Base-by-base conservation (phyloP, 495 filamentous ascomycete genomes). In the Choiromyces venosus region DNA sequence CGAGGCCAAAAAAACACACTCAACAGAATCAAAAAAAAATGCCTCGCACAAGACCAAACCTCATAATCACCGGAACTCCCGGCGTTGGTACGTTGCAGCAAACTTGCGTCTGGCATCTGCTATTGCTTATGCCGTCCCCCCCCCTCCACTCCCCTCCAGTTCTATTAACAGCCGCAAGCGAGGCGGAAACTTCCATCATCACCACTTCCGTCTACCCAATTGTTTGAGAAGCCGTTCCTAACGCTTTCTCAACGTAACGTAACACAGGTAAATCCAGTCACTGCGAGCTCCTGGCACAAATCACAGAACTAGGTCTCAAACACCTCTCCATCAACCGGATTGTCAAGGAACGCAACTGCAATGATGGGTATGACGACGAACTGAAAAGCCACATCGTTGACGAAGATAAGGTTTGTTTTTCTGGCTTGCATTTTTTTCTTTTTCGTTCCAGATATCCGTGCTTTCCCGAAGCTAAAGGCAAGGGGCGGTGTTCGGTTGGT, bases 41-140 rank as follows among this genome's bases (percentile, higher is more conserved):
- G 74, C 83, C 82, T 80, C 88, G 92, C 77, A 86, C 83, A 19
- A 83, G 86, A 71, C 95, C 95, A 38, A 99, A 98, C 82, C 92
- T 98, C 80, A 91, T 99, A 71, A 86, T 99, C 75, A 97, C 95
- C 68, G 95, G 95, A 77, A 98, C 95, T 39, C 95, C 95, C 8
- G 96, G 95, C 68, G 92, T 94, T 36, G 79, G 79, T 81, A 42
- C 18, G 73, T 71, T 16, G 37, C 37, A 36, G 46, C 21, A n/a
- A 52, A 9, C 46, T 25, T n/a, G n/a, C 46, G 25, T 52, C 46
- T 52, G 10, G 25, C 52, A 61, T 61, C 52, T 14, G n/a, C 25
- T n/a, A 25, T 21, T 44, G 4, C 40, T 42, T 12, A 42, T 16
- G 12, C 40, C 18, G 4, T 16, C 40, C 18, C n/a, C n/a, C 9